Evolutionary conservation across 805 yeast species (phyloP).

Genomic region (Ogataea ramenticola): DNA sequence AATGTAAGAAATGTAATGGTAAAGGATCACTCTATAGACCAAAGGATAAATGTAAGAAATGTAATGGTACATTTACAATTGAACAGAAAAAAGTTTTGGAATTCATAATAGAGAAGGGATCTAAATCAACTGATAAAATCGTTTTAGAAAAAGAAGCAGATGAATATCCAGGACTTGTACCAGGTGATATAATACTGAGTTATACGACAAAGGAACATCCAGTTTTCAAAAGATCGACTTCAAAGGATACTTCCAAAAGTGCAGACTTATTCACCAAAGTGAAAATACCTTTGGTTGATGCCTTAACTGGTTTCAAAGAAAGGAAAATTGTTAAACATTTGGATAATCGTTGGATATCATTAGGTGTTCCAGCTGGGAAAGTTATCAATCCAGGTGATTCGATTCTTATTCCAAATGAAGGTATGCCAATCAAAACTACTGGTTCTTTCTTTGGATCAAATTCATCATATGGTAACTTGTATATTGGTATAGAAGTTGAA

Average conservation of each 20-base stretch:
- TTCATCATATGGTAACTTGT: conserved; percentile 56
- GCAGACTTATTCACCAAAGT: conserved; percentile 52
- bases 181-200: conserved; percentile 74
- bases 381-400: conserved; percentile 74
- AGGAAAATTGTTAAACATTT: conserved; percentile 60
- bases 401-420: conserved; percentile 61
- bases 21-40: conserved; percentile 50
- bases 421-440: conserved; percentile 63
- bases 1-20: conserved; percentile 68
- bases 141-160: conserved; percentile 68
- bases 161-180: conserved; percentile 57
- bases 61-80: conserved; percentile 55
- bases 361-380: conserved; percentile 68
- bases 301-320: conserved; percentile 73
- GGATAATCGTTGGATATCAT: conserved; percentile 67
- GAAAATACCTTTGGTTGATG: conserved; percentile 64
- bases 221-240: conserved; percentile 33
- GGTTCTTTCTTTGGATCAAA: conserved; percentile 12
- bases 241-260: conserved; percentile 27
- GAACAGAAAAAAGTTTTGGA: conserved; percentile 69
- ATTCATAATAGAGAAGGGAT: conserved; percentile 70
- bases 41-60: conserved; percentile 72
- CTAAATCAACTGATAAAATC: conserved; percentile 53
- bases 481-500: conserved; percentile 60
- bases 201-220: conserved; percentile 43